phyloP scores from a whole-genome alignment of 495 filamentous ascomycete genomes.

The Pseudevernia furfuracea region DNA sequence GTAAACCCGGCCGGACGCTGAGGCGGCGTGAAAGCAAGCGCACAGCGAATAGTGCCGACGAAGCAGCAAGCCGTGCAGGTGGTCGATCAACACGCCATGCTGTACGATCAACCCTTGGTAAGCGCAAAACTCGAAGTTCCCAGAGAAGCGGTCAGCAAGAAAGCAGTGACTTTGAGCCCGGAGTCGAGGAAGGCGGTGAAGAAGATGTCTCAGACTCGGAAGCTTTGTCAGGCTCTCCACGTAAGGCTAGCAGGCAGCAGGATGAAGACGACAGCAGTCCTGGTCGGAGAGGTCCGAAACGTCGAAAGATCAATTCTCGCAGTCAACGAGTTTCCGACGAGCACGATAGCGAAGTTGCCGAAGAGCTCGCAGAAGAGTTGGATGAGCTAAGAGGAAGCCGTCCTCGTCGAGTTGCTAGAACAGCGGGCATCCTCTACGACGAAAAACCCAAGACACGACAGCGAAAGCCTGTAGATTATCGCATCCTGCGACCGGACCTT shows the following conservation, averaged over 20 bases:
- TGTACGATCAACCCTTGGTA: conserved; percentile 37
- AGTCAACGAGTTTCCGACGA: conserved; percentile 49
- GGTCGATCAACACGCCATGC: conserved; percentile 42
- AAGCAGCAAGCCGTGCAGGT: conserved; percentile 30
- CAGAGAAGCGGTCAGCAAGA: conserved; percentile 55
- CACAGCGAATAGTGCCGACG: conserved; percentile 31
- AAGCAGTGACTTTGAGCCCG: conserved; percentile 83
- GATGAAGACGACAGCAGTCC: conserved; percentile 45
- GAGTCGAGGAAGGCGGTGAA: conserved; percentile 62
- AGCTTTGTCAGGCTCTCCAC: conserved; percentile 38
- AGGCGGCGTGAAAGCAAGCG: conserved; percentile 37
- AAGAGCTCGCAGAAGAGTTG: conserved; percentile 76
- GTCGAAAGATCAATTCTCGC: conserved; percentile 43
- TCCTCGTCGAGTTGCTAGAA: conserved; percentile 42
- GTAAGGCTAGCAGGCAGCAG: conserved; percentile 37
- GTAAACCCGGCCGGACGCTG: conserved; percentile 41
- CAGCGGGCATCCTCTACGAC: conserved; percentile 50
- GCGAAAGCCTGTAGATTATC: conserved; percentile 59
- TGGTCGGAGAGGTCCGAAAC: conserved; percentile 43
- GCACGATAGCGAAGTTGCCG: conserved; percentile 40
- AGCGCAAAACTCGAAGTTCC: conserved; percentile 39
- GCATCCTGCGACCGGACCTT: conserved; percentile 68
- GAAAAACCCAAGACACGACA: conserved; percentile 46
- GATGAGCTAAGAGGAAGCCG: conserved; percentile 55
- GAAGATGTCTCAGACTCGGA: conserved; percentile 46